Percentiles rank a stretch among this genome's conserved stretches.
These are phyloP conservation scores for Colletotrichum gigasporum DNA, from an alignment of 2,329 filamentous ascomycete species.

Conservation along the genomic window DNA sequence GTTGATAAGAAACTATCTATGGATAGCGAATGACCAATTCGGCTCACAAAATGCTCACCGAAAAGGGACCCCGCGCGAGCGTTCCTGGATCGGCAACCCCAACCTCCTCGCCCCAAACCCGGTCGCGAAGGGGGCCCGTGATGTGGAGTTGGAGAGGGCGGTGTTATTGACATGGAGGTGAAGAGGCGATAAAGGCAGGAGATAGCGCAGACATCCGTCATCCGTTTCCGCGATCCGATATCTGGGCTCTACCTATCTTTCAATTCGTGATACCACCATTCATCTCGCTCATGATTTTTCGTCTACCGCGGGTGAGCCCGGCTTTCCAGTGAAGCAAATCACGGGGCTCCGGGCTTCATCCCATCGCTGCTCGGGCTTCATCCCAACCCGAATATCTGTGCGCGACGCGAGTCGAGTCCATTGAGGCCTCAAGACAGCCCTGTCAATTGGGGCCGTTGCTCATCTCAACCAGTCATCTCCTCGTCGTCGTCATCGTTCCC, in stretches of 20 bases:
- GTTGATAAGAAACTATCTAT: constrained; percentile 8
- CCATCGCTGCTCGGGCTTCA: neutral
- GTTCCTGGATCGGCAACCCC: neutral
- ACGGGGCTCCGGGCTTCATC: no score
- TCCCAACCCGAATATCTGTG: no score
- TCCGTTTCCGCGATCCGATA: constrained; percentile 26
- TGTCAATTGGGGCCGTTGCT: neutral
- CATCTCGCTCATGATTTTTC: neutral
- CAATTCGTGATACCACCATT: neutral
- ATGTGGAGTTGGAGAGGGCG: constrained; percentile 10
- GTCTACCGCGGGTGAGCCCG: no score
- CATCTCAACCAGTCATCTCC: constrained; percentile 16
- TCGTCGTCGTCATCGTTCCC: constrained; percentile 25
- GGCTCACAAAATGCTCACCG: neutral
- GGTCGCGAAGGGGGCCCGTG: neutral
- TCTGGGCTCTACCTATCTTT: constrained; percentile 1
- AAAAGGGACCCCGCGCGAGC: neutral
- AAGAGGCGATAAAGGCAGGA: neutral
- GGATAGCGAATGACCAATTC: neutral
- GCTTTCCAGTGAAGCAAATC: no score
- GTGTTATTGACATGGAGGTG: neutral
- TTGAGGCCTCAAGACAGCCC: no score
- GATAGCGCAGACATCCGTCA: neutral
- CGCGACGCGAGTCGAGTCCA: no score
- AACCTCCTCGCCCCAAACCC: neutral